phyloP scores from a whole-genome alignment of 257 asterid species.

The Salvia rosmarinus region DNA sequence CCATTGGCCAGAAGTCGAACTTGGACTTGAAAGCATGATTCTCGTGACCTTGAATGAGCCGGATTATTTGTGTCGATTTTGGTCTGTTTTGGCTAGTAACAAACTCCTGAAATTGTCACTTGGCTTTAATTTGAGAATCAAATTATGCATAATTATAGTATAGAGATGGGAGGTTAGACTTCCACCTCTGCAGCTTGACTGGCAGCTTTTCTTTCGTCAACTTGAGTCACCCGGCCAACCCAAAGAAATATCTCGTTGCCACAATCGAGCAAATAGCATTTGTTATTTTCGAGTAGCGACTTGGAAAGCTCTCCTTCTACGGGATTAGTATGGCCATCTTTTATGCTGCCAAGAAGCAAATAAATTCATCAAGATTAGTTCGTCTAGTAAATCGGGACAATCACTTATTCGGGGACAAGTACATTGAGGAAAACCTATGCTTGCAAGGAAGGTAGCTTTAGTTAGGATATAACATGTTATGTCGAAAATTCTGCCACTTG shows the following conservation, averaged over 20 bases:
- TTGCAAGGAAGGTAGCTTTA: not conserved
- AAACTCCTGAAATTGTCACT: conserved; percentile 61
- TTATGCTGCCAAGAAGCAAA: conserved; percentile 56
- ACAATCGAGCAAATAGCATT: conserved; percentile 87
- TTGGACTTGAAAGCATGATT: conserved; percentile 88
- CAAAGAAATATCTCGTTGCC: conserved; percentile 93
- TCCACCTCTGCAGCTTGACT: conserved; percentile 86
- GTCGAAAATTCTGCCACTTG: not conserved
- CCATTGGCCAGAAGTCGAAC: conserved; percentile 91
- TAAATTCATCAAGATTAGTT: conserved; percentile 24
- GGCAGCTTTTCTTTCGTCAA: conserved; percentile 92
- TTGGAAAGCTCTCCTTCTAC: conserved; percentile 85
- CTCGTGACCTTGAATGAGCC: conserved; percentile 93
- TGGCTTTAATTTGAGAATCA: conserved; percentile 40
- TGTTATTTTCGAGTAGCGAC: conserved; percentile 79
- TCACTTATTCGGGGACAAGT: not conserved
- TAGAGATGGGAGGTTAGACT: conserved; percentile 26
- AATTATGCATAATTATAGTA: not conserved
- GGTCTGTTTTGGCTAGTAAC: conserved; percentile 84
- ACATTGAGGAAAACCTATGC: not conserved
- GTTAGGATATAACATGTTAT: not conserved
- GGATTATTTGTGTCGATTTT: conserved; percentile 72
- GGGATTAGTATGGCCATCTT: conserved; percentile 61
- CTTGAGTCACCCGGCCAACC: conserved; percentile 96
- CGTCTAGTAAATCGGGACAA: not conserved